Evolutionary conservation across 208 protist genomes (phyloP), one percentile per base, ranked within the genome.

Genomic region (Leishmania guyanensis): DNA sequence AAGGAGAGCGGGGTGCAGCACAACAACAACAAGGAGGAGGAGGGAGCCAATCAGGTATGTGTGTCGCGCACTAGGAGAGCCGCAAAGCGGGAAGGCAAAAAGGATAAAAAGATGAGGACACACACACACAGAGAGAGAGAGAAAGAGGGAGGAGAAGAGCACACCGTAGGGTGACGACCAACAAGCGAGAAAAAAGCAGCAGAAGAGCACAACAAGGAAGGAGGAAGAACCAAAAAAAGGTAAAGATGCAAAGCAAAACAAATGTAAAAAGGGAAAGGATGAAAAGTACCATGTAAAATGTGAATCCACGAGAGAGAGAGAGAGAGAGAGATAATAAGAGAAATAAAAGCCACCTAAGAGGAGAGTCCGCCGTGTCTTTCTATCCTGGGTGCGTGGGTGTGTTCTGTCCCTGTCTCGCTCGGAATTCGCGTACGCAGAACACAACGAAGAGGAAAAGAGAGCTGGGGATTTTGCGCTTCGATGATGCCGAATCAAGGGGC

Each of bases 61-160:
- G 22, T 10, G 22, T 29, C 22, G 56, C 56, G 0, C n/a, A 62
- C 56, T 5, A 29, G 56, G 20, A 29, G 1, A 33, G 33, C 0
- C 33, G 56, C 5, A 12, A 62, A 62, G n/a, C 8, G 56, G 20
- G 56, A 10, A n/a, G 5, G 6, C 56, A 20, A n/a, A 62, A 62
- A 62, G 56, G 56, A 16, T 20, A 6, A 12, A 69, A 1, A 36
- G 1, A 20, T 33, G 60, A n/a, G n/a, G n/a, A 65, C 2, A 65
- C 14, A 29, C 60, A 65, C 60, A 33, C 3, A 22, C 0, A 69
- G 20, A 69, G 14, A 46, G 20, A 4, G 64, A 36, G 20, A 12
- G 6, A 12, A 65, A 65, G 20, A 29, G 12, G 20, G 65, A 62
- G 54, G 65, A 78, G 39, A 83, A 84, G 83, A 64, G 64, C 65